These are phyloP conservation scores for Aaosphaeria pasadenensis DNA, from an alignment of 2,329 filamentous ascomycete species.

Conservation along the genomic window DNA sequence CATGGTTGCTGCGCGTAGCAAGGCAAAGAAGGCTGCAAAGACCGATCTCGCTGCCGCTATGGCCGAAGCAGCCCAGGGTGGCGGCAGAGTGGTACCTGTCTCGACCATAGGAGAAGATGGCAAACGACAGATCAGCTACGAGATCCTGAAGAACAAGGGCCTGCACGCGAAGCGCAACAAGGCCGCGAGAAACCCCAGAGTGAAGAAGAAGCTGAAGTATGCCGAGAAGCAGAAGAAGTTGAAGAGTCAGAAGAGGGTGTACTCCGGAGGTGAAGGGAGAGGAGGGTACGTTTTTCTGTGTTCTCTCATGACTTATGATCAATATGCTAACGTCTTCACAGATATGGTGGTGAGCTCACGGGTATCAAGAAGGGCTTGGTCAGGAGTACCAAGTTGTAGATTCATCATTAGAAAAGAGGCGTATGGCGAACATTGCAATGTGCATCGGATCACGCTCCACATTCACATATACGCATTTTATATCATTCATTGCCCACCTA, in stretches of 20 bases:
- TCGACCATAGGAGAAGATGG: conserved; percentile 76
- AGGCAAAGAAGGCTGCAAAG: conserved; percentile 68
- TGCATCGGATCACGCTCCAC: too few relatives aligned
- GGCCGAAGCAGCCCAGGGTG: conserved; percentile 52
- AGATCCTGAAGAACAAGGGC: conserved; percentile 97
- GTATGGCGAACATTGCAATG: too few relatives aligned
- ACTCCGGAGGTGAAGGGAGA: conserved; percentile 79
- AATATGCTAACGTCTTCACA: too few relatives aligned
- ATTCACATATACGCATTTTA: too few relatives aligned
- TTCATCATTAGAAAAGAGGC: too few relatives aligned
- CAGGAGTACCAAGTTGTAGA: conserved; percentile 85
- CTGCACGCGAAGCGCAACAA: conserved; percentile 87
- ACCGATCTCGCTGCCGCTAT: conserved; percentile 63
- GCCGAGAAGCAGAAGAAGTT: conserved; percentile 98
- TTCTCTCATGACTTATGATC: too few relatives aligned
- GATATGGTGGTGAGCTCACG: conserved; percentile 83
- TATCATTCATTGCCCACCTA: too few relatives aligned
- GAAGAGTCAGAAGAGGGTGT: conserved; percentile 77
- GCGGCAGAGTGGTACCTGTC: conserved; percentile 62
- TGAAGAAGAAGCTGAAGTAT: conserved; percentile 97
- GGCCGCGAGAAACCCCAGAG: conserved; percentile 88
- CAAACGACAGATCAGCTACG: conserved; percentile 88
- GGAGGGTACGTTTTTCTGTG: conserved; percentile 51
- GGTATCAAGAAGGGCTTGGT: conserved; percentile 94
- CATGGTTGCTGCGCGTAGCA: conserved; percentile 69